phyloP scores from a whole-genome alignment of 441 rosid genomes.

The Corymbia citriodora region DNA sequence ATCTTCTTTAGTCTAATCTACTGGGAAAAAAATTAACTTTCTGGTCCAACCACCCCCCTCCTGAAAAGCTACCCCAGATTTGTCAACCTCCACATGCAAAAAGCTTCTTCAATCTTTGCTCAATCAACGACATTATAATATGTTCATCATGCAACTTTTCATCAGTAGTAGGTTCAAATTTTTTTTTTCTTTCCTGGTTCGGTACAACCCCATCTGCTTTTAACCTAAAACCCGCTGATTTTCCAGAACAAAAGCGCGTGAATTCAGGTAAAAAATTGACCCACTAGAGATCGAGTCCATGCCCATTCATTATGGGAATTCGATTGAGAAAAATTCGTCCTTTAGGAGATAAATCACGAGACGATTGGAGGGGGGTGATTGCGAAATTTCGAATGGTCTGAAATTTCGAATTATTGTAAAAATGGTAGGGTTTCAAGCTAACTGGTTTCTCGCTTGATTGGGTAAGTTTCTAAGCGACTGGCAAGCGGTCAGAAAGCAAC shows the following conservation, averaged over 20 bases:
- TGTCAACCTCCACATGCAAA: conserved; percentile 63
- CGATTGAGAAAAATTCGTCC: not conserved
- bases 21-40: conserved; percentile 4
- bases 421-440: not conserved
- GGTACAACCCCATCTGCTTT: not conserved
- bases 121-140: conserved; percentile 1
- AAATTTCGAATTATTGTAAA: not conserved
- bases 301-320: not conserved
- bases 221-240: not conserved
- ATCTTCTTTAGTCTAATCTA: not conserved
- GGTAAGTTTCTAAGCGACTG: not conserved
- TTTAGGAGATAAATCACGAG: not conserved
- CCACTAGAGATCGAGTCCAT: not conserved
- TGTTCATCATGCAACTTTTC: not conserved
- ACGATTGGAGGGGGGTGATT: not conserved
- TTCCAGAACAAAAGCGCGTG: not conserved
- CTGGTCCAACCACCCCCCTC: conserved; percentile 46
- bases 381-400: not conserved
- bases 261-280: not conserved
- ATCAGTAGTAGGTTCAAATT: not conserved
- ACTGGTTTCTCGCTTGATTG: not conserved
- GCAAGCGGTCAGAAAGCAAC: not conserved
- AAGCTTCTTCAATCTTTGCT: conserved; percentile 24
- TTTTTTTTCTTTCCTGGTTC: not conserved
- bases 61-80: conserved; percentile 20